Evolutionary conservation across 306 rosid genomes (phyloP).

Genomic region (Quercus dentata): DNA sequence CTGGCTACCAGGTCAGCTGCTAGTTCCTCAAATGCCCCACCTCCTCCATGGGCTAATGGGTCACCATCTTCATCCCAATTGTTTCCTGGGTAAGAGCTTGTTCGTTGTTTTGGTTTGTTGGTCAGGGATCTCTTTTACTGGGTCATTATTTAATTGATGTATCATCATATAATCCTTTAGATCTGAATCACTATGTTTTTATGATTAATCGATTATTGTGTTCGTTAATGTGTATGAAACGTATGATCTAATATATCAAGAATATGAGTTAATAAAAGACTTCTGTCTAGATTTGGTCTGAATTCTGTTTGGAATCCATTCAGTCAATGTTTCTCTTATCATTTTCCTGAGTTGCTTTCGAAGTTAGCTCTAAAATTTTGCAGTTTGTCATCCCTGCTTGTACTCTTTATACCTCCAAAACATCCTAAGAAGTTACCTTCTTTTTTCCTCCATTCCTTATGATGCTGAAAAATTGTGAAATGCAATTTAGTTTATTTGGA

Average conservation of each 20-base stretch:
- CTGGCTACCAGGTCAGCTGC: conserved; percentile 72
- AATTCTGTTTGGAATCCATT: not conserved
- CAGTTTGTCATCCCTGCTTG: not conserved
- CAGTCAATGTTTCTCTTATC: not conserved
- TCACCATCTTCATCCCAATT: conserved; percentile 59
- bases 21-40: conserved; percentile 65
- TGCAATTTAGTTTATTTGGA: not conserved
- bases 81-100: conserved; percentile 56
- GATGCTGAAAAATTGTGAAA: not conserved
- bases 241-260: not conserved
- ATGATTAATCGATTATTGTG: not conserved
- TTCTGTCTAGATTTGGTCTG: not conserved
- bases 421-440: not conserved
- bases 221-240: not conserved
- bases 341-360: not conserved
- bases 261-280: not conserved
- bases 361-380: not conserved
- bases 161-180: not conserved
- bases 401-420: not conserved
- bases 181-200: not conserved
- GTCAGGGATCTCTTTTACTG: not conserved
- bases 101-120: not conserved
- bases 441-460: not conserved
- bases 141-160: not conserved
- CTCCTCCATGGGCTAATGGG: conserved; percentile 87